Conservation (phyloP, 352 stramenopile genomes). For the Phytophthora idaei region DNA sequence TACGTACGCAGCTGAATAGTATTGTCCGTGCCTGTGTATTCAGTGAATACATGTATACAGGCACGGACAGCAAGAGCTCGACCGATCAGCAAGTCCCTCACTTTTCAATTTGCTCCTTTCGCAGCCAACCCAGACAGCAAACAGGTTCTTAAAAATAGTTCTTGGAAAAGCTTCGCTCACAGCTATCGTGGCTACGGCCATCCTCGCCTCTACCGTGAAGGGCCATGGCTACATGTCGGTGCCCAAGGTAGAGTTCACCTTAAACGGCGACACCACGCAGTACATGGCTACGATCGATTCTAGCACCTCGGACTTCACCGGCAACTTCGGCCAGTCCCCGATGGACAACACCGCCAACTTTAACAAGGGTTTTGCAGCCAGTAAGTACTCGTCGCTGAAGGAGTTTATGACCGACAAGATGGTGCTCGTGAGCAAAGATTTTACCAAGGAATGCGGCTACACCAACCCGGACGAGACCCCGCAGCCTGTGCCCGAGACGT, state of each 20-base stretch:
- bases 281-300: constrained; percentile 32
- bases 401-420: constrained; percentile 34
- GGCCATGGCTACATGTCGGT: constrained; percentile 34
- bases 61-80: constrained; percentile 14
- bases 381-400: constrained; percentile 31
- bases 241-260: constrained; percentile 32
- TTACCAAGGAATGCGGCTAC: constrained; percentile 35
- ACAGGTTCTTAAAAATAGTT: constrained; percentile 30
- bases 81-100: constrained; percentile 10
- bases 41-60: background rate
- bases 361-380: constrained; percentile 27
- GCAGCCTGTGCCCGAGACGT: constrained; percentile 29
- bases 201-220: constrained; percentile 27
- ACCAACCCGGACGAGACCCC: constrained; percentile 26
- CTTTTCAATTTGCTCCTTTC: constrained; percentile 27
- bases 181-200: constrained; percentile 16
- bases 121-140: constrained; percentile 19
- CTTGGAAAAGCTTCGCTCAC: constrained; percentile 20
- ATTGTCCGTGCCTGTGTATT: too few relatives aligned
- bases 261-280: constrained; percentile 30
- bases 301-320: constrained; percentile 31
- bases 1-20: too few relatives aligned
- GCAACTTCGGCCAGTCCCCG: constrained; percentile 16
- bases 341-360: constrained; percentile 30
- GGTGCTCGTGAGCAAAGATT: constrained; percentile 15